Base-by-base conservation (phyloP, 331 rosid species). In the Prunus yedoensis region DNA sequence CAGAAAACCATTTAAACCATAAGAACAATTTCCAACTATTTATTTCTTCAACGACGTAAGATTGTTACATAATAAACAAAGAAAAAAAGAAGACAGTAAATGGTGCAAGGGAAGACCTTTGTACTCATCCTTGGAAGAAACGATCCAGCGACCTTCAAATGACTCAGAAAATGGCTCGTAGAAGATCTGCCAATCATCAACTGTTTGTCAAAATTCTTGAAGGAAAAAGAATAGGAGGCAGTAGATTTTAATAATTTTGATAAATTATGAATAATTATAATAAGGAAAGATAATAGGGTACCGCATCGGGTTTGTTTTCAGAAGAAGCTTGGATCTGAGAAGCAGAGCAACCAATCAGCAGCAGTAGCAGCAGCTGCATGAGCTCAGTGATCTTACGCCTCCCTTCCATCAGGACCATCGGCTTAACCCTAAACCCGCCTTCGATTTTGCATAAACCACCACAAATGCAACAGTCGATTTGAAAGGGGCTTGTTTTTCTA, bases 141-240 rank as follows among this genome's bases (percentile, higher is more conserved):
- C 88, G 62, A 88, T 80, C 99, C 99, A 95, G 20, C 96, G 88
- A 9, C 81, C 91, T 52, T 88, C 91, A 38, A 95, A 89, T 49
- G 76, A 25, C 61, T 88, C 94, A 11, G 91, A 95, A 74, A 95
- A 95, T 1, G 99, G 86, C 54, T 95, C 99, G 91, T 92, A 89
- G 53, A 89, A 87, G 82, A 90, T 88, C 99, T 95, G 67, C 32
- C 0, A 53, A 65, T 35, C 47, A 46, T 46, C 25, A 73, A 41
- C 18, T 18, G n/a, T 72, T 23, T 17, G 47, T 35, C 35, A 61
- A 71, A 28, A 21, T 14, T 38, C 28, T 20, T 21, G 11, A 57
- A 27, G 45, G 12, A 8, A 49, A n/a, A 12, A n/a, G 18, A 43
- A 38, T 4, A 10, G 47, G 17, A 32, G 21, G 12, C 8, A 6